A percentile compares a stretch with the other conserved stretches of the same genome.
phyloP scores from a whole-genome alignment of 2,329 filamentous ascomycete species.

The Chrysoporthe puriensis region DNA sequence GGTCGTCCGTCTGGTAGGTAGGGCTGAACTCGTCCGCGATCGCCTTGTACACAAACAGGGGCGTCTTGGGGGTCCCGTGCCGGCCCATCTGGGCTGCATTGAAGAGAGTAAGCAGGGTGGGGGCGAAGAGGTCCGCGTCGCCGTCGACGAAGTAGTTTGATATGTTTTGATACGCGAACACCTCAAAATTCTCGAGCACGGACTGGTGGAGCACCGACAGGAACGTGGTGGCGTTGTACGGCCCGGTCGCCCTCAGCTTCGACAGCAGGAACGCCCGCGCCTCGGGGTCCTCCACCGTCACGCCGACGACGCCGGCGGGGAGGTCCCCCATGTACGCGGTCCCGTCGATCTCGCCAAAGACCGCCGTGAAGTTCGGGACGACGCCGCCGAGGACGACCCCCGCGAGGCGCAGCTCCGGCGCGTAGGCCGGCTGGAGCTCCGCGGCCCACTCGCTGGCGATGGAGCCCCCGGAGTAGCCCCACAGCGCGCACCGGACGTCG shows the following conservation, averaged over 20 bases:
- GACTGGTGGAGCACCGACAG: conserved; percentile 1
- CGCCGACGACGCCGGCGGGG: background rate
- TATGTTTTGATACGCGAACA: background rate
- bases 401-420: background rate
- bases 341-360: background rate
- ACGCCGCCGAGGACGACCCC: background rate
- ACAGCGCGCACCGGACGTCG: background rate
- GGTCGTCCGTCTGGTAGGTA: background rate
- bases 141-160: background rate
- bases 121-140: background rate
- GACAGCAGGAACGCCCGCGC: background rate
- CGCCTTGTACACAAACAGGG: conserved; percentile 4
- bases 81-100: background rate
- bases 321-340: background rate
- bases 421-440: background rate
- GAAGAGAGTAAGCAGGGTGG: background rate
- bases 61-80: background rate
- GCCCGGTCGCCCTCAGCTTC: background rate
- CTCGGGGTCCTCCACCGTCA: background rate
- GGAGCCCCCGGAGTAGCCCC: conserved; percentile 2
- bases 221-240: conserved; percentile 2
- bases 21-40: conserved; percentile 1
- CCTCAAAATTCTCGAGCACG: background rate
- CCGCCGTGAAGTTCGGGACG: background rate
- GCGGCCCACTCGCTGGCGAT: conserved; percentile 5